Evolutionary conservation across 2,329 filamentous ascomycete species (phyloP), one percentile per base, ranked within the genome.

Genomic region (Pyricularia sp.): DNA sequence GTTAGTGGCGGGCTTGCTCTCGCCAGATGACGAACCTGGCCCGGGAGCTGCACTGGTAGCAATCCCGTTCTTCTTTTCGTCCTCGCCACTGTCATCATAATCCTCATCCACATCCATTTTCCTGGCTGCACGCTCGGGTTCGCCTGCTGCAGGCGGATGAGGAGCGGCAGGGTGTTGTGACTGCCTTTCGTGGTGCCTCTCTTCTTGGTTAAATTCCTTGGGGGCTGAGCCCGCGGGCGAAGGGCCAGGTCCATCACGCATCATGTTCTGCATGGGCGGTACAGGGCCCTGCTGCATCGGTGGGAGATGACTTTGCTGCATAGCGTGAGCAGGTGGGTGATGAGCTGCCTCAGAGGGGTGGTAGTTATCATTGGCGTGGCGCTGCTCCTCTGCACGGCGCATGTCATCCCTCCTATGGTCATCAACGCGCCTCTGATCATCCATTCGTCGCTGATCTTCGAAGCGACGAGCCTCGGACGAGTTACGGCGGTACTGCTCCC

Each of bases 81-180:
- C 94, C 72, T 97, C 94, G 4, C 88, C 92, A 69, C 94, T 94
- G 75, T 98, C 94, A 77, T 98, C 94, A 75, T 99, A 98, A 77
- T 98, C 92, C 78, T 99, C 95, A 73, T 99, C 94, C 25, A 98
- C 92, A 7, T 98, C 94, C 88, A 99, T 96, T 79, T 97, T 97
- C 26, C 95, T 86, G 25, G 93, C 93, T 42, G 95, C 93, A 68
- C 88, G 82, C 78, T 91, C 88, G 11, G 93, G 92, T 80, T 98
- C 94, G 69, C 89, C 89, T 23, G 84, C 78, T 25, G 84, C 81
- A 2, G 84, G 78, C 31, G 85, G 80, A 36, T 83, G 81, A 30
- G 82, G 74, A 58, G 65, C 61, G 58, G 69, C 50, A 50, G 65
- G 59, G 26, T 65, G 66, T 33, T 63, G 31, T 12, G 63, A 26